A percentile compares a stretch with the other conserved stretches of the same genome.
These are phyloP conservation scores for Mucor indicus DNA, from an alignment of 371 early-diverging fungal species.

Conservation along the genomic window DNA sequence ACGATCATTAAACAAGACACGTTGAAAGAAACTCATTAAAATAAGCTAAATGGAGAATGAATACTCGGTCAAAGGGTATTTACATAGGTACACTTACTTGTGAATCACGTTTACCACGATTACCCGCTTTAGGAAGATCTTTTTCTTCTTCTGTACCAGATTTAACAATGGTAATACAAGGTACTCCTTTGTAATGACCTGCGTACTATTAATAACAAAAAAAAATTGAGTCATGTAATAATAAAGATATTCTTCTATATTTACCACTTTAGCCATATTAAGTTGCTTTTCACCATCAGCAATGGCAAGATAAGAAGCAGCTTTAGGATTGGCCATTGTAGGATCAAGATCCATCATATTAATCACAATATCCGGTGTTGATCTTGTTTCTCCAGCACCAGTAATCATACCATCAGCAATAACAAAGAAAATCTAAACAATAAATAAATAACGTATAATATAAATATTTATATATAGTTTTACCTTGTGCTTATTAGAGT, in stretches of 20 bases:
- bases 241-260: not conserved
- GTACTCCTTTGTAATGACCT: conserved; percentile 87
- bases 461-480: no score
- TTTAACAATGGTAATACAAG: conserved; percentile 89
- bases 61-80: no score
- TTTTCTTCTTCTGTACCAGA: conserved; percentile 84
- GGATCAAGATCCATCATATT: conserved; percentile 67
- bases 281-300: conserved; percentile 87
- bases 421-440: conserved; percentile 31
- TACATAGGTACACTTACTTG: conserved; percentile 69
- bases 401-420: conserved; percentile 51
- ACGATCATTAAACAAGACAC: conserved; percentile 89
- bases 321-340: conserved; percentile 45
- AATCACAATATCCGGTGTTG: conserved; percentile 76
- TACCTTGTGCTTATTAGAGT: conserved; percentile 54
- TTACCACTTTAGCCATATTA: conserved; percentile 89
- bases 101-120: conserved; percentile 98
- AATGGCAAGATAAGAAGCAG: conserved; percentile 84
- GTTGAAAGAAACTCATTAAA: conserved; percentile 94
- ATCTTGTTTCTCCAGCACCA: conserved; percentile 41
- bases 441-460: not conserved
- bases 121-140: conserved; percentile 77
- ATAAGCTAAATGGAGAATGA: no score
- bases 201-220: conserved; percentile 51
- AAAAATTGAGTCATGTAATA: not conserved